Percentiles rank a stretch among this genome's conserved stretches.
These are phyloP conservation scores for Blyttiomyces sp. DNA, from an alignment of 371 early-diverging fungal genomes.

Conservation along the genomic window DNA sequence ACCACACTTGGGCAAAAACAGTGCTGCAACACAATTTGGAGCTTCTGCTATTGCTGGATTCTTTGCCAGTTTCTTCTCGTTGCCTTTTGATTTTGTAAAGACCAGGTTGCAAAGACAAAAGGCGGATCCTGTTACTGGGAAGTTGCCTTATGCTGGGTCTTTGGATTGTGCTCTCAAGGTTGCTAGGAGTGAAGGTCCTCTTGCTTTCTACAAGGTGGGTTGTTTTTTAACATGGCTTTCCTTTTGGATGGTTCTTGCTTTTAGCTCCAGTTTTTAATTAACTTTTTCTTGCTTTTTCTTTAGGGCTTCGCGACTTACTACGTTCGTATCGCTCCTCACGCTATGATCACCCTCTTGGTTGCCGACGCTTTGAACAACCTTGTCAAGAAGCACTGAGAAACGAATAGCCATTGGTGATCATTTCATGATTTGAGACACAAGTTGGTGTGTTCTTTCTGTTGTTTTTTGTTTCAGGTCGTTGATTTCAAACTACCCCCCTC, in stretches of 20 bases:
- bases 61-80: constrained; percentile 42
- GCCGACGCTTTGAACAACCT: constrained; percentile 28
- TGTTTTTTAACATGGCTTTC: neutral
- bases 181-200: constrained; percentile 33
- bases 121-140: constrained; percentile 28
- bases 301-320: constrained; percentile 45
- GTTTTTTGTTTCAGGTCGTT: too few relatives aligned
- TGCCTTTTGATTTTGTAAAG: constrained; percentile 50
- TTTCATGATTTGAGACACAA: too few relatives aligned
- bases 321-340: constrained; percentile 46
- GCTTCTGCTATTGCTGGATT: constrained; percentile 46
- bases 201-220: constrained; percentile 36
- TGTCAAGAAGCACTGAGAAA: constrained; percentile 5
- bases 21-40: constrained; percentile 23
- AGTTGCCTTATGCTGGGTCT: constrained; percentile 35
- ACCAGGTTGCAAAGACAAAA: constrained; percentile 43
- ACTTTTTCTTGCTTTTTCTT: neutral
- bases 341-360: constrained; percentile 34
- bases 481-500: too few relatives aligned
- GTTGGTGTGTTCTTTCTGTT: too few relatives aligned
- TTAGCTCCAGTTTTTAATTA: neutral
- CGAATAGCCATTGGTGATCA: too few relatives aligned
- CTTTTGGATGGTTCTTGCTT: neutral
- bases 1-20: constrained; percentile 23
- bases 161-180: constrained; percentile 44